phyloP scores from a whole-genome alignment of 768 basidiomycete species.

The Termitomyces sp. region DNA sequence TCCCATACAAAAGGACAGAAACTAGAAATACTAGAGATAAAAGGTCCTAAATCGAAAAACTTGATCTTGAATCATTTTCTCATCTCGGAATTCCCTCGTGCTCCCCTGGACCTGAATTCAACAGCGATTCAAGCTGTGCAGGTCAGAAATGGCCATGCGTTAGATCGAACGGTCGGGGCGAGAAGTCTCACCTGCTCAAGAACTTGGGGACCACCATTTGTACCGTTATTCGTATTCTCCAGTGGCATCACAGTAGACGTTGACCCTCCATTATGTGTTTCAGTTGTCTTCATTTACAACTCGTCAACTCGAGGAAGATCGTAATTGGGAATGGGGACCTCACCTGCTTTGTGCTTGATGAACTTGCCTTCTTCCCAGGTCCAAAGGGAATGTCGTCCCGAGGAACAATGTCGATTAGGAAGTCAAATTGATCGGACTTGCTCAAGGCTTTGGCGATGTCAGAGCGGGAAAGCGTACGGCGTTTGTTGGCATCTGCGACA shows the following conservation, averaged over 20 bases:
- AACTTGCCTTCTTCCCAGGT: constrained; percentile 17
- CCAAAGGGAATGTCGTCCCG: constrained; percentile 60
- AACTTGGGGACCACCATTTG: constrained; percentile 11
- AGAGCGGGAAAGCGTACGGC: constrained; percentile 88
- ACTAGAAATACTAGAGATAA: not conserved
- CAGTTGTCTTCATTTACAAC: constrained; percentile 2
- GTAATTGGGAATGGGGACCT: not conserved
- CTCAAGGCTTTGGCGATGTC: constrained; percentile 91
- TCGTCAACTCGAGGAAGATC: not conserved
- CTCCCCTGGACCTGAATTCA: constrained; percentile 15
- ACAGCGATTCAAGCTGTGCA: constrained; percentile 15
- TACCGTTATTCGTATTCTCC: constrained; percentile 2
- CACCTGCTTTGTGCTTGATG: constrained; percentile 14
- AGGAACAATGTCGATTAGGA: constrained; percentile 93
- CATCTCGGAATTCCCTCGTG: constrained; percentile 12
- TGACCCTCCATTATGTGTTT: constrained; percentile 7
- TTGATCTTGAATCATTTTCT: not conserved
- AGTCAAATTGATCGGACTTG: constrained; percentile 96
- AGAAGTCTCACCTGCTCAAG: constrained; percentile 16
- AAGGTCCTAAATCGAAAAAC: not conserved
- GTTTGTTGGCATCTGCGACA: constrained; percentile 92
- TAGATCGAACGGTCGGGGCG: not conserved
- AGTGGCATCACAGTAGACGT: constrained; percentile 1
- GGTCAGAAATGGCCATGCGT: not conserved
- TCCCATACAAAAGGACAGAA: not conserved